phyloP scores from a whole-genome alignment of 805 yeast genomes.

The Suhomyces pyralidae region DNA sequence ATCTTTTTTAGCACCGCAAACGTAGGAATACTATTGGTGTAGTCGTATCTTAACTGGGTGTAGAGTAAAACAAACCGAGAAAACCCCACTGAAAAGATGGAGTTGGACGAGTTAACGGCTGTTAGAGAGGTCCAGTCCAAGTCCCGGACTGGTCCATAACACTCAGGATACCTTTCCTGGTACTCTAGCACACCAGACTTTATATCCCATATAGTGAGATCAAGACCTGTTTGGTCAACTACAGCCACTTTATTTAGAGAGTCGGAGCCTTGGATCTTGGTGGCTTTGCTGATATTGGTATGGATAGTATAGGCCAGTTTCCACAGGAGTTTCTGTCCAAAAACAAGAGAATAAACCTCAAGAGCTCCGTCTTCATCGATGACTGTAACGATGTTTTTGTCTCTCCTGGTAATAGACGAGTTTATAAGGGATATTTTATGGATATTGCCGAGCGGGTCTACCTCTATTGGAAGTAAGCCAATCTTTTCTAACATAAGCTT shows the following conservation, averaged over 20 bases:
- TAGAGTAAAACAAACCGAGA: slow-evolving; percentile 58
- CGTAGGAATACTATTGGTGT: slow-evolving; percentile 75
- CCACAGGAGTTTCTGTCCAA: slow-evolving; percentile 48
- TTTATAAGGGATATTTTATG: slow-evolving; percentile 58
- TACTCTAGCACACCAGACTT: slow-evolving; percentile 65
- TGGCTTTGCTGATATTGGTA: slow-evolving; percentile 54
- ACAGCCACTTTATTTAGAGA: slow-evolving; percentile 67
- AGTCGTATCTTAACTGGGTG: slow-evolving; percentile 84
- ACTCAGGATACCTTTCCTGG: slow-evolving; percentile 38
- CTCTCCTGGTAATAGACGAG: slow-evolving; percentile 13
- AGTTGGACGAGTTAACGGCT: slow-evolving; percentile 29
- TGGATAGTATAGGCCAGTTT: slow-evolving; percentile 44
- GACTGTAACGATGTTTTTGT: slow-evolving; percentile 47
- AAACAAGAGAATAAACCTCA: slow-evolving; percentile 15
- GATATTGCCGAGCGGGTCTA: slow-evolving; percentile 31
- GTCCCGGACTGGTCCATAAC: slow-evolving; percentile 50
- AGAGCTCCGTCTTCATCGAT: slow-evolving; percentile 45
- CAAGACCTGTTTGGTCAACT: slow-evolving; percentile 50
- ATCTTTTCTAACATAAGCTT: slow-evolving; percentile 6
- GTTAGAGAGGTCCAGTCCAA: slow-evolving; percentile 81
- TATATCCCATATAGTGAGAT: slow-evolving; percentile 78
- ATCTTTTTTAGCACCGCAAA: slow-evolving; percentile 73
- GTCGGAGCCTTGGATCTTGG: slow-evolving; percentile 68
- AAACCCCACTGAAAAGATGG: slow-evolving; percentile 80
- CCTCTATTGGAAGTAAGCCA: not conserved